Evolutionary conservation across 1,284 basidiomycete species (phyloP).

Genomic region (Apiotrichum akiyoshidainum): DNA sequence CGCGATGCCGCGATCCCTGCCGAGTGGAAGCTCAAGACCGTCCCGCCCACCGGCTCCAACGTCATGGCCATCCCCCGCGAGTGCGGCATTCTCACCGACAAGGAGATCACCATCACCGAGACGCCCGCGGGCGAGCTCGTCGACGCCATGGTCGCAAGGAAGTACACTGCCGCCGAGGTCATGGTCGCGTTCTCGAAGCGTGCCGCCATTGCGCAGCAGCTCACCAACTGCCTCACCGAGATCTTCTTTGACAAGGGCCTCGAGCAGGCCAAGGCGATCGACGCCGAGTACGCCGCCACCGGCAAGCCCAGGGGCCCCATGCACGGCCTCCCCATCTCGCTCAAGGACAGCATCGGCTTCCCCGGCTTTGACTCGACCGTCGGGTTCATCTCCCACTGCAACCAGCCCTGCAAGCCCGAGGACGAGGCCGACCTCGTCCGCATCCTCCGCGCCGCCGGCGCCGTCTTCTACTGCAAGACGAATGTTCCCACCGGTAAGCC

Average conservation of each 20-base stretch:
- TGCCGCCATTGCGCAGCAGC: constrained; percentile 72
- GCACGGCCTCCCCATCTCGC: constrained; percentile 55
- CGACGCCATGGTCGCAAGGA: neutral
- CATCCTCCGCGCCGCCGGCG: constrained; percentile 21
- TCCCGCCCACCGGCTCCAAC: constrained; percentile 34
- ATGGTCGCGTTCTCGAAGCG: constrained; percentile 65
- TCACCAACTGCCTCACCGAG: constrained; percentile 54
- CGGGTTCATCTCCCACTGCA: constrained; percentile 30
- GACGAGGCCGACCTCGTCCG: constrained; percentile 21
- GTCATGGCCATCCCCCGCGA: constrained; percentile 58
- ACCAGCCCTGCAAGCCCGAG: constrained; percentile 23
- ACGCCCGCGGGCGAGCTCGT: constrained; percentile 9
- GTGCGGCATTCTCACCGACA: constrained; percentile 59
- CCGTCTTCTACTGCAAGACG: constrained; percentile 25
- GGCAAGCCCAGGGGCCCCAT: constrained; percentile 51
- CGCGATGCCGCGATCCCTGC: too few relatives aligned
- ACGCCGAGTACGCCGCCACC: constrained; percentile 44
- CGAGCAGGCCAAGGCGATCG: constrained; percentile 45
- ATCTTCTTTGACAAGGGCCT: constrained; percentile 51
- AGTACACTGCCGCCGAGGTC: constrained; percentile 7
- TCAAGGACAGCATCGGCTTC: constrained; percentile 43
- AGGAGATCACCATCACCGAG: constrained; percentile 59
- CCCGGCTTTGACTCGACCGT: constrained; percentile 45
- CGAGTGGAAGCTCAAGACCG: neutral
- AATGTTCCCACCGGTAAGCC: constrained; percentile 13